Evolutionary conservation across 2,329 filamentous ascomycete species (phyloP).

Genomic region (Aspergillus hiratsukae): DNA sequence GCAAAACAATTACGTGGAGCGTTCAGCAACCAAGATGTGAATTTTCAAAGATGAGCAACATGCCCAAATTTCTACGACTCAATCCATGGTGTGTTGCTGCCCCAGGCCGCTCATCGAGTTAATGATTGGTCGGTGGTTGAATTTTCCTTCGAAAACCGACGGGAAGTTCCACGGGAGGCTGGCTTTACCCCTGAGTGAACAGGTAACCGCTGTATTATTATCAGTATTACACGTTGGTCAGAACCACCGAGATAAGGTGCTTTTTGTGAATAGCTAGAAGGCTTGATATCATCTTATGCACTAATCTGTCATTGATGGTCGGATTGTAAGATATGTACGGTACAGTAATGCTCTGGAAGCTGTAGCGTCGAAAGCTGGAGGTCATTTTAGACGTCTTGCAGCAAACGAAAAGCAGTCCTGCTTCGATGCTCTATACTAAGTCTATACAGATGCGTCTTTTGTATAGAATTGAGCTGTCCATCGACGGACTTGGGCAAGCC

Average conservation of each 20-base stretch:
- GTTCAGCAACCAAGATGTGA: not conserved
- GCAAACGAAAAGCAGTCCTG: not conserved
- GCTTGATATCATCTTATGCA: not conserved
- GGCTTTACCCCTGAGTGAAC: not conserved
- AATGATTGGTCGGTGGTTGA: not conserved
- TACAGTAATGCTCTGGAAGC: not conserved
- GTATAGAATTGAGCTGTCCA: not conserved
- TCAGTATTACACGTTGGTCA: not conserved
- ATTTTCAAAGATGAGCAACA: not conserved
- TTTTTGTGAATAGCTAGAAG: not conserved
- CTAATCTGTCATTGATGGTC: not conserved
- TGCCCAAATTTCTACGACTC: not conserved
- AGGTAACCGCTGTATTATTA: not conserved
- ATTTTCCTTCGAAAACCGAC: not conserved
- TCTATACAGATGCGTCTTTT: not conserved
- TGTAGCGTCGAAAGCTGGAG: not conserved
- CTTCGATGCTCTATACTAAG: not conserved
- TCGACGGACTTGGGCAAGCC: not conserved
- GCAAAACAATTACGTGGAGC: not conserved
- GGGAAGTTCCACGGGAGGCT: not conserved
- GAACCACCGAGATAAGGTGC: constrained; percentile 1
- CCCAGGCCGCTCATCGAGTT: not conserved
- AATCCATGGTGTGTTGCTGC: not conserved
- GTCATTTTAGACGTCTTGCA: not conserved
- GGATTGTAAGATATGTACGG: not conserved